Percentiles rank a stretch among this genome's conserved stretches.
Conservation (phyloP, 768 basidiomycete genomes). For the Cystofilobasidium capitatum region DNA sequence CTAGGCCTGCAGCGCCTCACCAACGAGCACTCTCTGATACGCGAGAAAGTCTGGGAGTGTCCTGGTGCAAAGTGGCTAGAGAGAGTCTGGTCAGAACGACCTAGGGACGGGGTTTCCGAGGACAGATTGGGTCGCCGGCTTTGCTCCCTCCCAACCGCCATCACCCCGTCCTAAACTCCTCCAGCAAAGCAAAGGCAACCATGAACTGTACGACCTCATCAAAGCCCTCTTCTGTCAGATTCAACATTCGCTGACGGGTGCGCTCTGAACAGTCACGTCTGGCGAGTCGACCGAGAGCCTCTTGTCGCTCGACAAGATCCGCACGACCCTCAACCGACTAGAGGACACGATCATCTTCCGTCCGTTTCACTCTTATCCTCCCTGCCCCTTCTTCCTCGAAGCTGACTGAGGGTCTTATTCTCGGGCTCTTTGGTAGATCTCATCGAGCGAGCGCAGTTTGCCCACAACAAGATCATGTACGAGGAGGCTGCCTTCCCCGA, state of each 20-base stretch:
- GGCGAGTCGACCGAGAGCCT: slow-evolving; percentile 49
- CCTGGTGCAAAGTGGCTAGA: too few relatives aligned
- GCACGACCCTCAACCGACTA: slow-evolving; percentile 73
- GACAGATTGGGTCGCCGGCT: too few relatives aligned
- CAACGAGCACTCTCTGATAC: too few relatives aligned
- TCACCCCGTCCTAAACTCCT: background rate
- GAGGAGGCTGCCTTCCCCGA: slow-evolving; percentile 67
- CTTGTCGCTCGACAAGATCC: slow-evolving; percentile 75
- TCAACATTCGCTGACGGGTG: too few relatives aligned
- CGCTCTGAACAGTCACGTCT: slow-evolving; percentile 14
- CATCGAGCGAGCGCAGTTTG: slow-evolving; percentile 95
- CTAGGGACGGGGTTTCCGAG: too few relatives aligned
- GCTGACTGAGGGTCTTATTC: too few relatives aligned
- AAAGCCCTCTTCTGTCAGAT: too few relatives aligned
- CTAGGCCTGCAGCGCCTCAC: too few relatives aligned
- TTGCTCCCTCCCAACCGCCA: background rate
- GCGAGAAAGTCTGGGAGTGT: too few relatives aligned
- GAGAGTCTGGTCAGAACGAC: too few relatives aligned
- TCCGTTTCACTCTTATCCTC: slow-evolving; percentile 30
- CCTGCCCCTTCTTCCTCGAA: background rate
- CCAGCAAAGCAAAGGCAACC: too few relatives aligned
- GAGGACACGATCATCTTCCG: slow-evolving; percentile 98
- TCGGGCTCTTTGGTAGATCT: slow-evolving; percentile 48
- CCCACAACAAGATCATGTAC: slow-evolving; percentile 84
- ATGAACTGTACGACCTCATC: slow-evolving; percentile 8